phyloP scores from a whole-genome alignment of 2,329 filamentous ascomycete species.

The Xylaria sp. region DNA sequence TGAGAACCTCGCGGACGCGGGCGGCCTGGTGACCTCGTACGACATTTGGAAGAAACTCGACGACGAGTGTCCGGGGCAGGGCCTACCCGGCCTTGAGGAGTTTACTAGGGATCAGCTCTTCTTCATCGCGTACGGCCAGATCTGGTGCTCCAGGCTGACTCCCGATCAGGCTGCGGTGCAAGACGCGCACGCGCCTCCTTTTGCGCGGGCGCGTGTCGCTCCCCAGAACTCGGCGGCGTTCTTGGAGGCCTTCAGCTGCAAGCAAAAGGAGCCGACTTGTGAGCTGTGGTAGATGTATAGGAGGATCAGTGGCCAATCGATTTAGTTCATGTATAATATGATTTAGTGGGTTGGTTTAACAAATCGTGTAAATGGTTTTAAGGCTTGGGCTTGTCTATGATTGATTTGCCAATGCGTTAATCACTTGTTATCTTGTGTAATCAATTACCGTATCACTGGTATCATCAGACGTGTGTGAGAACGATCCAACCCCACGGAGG shows the following conservation, averaged over 20 bases:
- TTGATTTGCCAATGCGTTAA: no score
- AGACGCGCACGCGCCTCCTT: slow-evolving; percentile 67
- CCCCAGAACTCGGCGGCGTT: slow-evolving; percentile 68
- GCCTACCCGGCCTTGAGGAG: slow-evolving; percentile 64
- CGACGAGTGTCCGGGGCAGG: slow-evolving; percentile 53
- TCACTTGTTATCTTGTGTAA: no score
- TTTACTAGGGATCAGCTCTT: slow-evolving; percentile 74
- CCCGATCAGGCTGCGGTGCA: slow-evolving; percentile 56
- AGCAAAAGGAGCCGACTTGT: slow-evolving; percentile 14
- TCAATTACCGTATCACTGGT: no score
- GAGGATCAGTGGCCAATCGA: neutral
- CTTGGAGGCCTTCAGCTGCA: slow-evolving; percentile 5
- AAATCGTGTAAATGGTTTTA: no score
- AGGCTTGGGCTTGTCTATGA: no score
- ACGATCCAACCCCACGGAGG: no score
- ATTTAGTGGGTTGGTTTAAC: no score
- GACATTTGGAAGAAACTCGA: slow-evolving; percentile 68
- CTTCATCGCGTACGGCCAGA: slow-evolving; percentile 68
- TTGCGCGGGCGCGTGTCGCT: slow-evolving; percentile 62
- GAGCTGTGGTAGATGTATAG: slow-evolving; percentile 12
- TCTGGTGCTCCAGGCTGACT: slow-evolving; percentile 65
- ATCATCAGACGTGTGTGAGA: no score
- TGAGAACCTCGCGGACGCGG: slow-evolving; percentile 76
- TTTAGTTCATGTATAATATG: neutral
- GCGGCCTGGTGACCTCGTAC: slow-evolving; percentile 67